Evolutionary conservation across 2,329 filamentous ascomycete genomes (phyloP).

Genomic region (Orbilia brochopaga): DNA sequence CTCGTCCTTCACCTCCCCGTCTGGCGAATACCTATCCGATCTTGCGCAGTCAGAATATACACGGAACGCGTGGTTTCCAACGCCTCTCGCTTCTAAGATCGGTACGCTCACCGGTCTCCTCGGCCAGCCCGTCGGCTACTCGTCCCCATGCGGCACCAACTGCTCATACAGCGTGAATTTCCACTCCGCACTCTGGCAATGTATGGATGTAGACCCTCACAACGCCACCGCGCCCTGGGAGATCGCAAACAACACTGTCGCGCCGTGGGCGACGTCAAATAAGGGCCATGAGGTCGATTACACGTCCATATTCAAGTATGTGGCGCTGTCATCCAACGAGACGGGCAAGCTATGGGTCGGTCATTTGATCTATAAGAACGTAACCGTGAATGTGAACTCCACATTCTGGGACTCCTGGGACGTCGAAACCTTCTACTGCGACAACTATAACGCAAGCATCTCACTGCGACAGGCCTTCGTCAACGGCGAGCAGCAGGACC

Average conservation of each 20-base stretch:
- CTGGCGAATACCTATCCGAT: constrained; percentile 15
- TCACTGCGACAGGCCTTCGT: constrained; percentile 16
- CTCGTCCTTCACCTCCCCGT: background rate
- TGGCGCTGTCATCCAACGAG: background rate
- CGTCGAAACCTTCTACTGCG: constrained; percentile 41
- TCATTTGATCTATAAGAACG: constrained; percentile 16
- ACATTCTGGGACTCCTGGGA: constrained; percentile 16
- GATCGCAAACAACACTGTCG: constrained; percentile 10
- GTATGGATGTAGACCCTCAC: constrained; percentile 24
- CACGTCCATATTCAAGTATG: constrained; percentile 27
- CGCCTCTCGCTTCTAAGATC: constrained; percentile 29
- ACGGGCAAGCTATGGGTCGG: constrained; percentile 34
- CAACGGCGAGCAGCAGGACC: constrained; percentile 17
- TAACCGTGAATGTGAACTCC: background rate
- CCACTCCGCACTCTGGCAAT: constrained; percentile 31
- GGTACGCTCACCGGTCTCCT: constrained; percentile 28
- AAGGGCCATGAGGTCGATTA: background rate
- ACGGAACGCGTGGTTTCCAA: constrained; percentile 8
- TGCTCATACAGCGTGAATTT: constrained; percentile 41
- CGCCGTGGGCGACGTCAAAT: constrained; percentile 26
- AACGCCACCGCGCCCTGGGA: constrained; percentile 30
- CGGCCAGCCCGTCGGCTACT: constrained; percentile 27
- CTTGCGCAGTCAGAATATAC: constrained; percentile 40
- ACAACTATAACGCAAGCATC: constrained; percentile 22
- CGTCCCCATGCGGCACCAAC: constrained; percentile 39